Percentiles rank a stretch among this genome's conserved stretches.
These are phyloP conservation scores for Eucalyptus virginea DNA, from an alignment of 345 rosid species.

Conservation along the genomic window DNA sequence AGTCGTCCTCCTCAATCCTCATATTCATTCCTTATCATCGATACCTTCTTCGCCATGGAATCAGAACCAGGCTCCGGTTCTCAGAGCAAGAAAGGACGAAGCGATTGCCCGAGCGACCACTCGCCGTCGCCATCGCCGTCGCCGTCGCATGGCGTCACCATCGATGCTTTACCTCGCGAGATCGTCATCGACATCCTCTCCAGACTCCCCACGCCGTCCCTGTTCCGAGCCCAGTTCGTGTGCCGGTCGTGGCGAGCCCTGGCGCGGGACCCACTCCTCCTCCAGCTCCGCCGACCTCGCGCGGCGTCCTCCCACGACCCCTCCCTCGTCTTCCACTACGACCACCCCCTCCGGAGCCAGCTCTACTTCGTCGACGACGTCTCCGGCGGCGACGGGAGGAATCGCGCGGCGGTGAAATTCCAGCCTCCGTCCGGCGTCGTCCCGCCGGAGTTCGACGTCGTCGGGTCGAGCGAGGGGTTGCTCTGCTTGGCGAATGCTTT, in stretches of 20 bases:
- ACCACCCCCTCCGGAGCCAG: slow-evolving; percentile 33
- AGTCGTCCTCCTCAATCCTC: not conserved
- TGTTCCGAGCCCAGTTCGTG: slow-evolving; percentile 40
- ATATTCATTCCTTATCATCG: not conserved
- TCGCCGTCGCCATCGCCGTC: not conserved
- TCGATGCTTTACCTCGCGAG: slow-evolving; percentile 32
- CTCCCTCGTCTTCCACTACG: slow-evolving; percentile 53
- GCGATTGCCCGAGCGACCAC: not conserved
- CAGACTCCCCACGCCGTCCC: slow-evolving; percentile 48
- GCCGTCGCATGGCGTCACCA: not conserved
- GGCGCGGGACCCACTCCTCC: slow-evolving; percentile 19
- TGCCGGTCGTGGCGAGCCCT: slow-evolving; percentile 36
- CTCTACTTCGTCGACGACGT: slow-evolving; percentile 37
- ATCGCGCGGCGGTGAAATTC: slow-evolving; percentile 18
- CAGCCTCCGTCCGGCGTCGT: slow-evolving; percentile 11
- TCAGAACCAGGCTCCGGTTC: not conserved
- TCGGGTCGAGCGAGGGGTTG: slow-evolving; percentile 57
- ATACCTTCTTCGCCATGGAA: not conserved
- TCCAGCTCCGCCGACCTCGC: slow-evolving; percentile 2
- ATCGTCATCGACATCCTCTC: slow-evolving; percentile 41
- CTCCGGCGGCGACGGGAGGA: not conserved
- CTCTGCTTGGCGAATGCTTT: slow-evolving; percentile 40
- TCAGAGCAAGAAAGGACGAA: not conserved
- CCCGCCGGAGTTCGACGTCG: slow-evolving; percentile 37
- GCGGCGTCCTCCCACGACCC: not conserved